Evolutionary conservation across 169 alveolate species (phyloP).

Genomic region (Eimeria sp.): DNA sequence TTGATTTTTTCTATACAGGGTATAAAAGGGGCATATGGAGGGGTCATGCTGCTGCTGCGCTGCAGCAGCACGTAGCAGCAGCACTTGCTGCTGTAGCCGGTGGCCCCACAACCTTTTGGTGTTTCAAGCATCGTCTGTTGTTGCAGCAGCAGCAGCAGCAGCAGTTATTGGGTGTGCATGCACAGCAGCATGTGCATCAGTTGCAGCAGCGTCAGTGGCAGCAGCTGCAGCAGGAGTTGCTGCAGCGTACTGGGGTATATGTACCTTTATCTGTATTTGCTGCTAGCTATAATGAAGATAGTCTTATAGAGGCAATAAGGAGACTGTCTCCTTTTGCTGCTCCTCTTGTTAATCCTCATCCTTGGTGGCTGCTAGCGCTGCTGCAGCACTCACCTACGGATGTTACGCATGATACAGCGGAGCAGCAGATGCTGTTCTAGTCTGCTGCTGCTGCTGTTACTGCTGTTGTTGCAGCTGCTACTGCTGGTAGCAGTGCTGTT

Average conservation of each 20-base stretch:
- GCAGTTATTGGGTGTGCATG: neutral
- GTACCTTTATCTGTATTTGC: neutral
- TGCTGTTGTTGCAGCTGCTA: no score
- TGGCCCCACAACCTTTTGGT: constrained; percentile 57
- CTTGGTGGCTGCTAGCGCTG: no score
- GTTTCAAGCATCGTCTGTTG: constrained; percentile 41
- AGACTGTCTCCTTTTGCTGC: no score
- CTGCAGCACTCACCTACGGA: no score
- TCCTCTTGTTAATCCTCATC: no score
- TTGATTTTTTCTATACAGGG: constrained; percentile 46
- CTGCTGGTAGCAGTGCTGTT: no score
- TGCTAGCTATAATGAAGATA: no score
- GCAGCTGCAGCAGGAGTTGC: constrained; percentile 62
- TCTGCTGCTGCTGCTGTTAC: no score
- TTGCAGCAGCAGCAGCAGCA: constrained; percentile 47
- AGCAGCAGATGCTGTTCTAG: no score
- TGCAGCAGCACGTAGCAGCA: constrained; percentile 34
- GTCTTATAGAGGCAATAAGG: no score
- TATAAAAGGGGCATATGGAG: constrained; percentile 30
- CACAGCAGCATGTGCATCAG: constrained; percentile 33
- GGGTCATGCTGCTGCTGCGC: constrained; percentile 59
- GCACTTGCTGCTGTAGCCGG: constrained; percentile 41
- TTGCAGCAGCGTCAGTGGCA: constrained; percentile 44
- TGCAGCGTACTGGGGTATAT: constrained; percentile 28
- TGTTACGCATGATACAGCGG: no score